These are phyloP conservation scores for Colletotrichum magnum DNA, from an alignment of 2,329 filamentous ascomycete species.

Conservation along the genomic window DNA sequence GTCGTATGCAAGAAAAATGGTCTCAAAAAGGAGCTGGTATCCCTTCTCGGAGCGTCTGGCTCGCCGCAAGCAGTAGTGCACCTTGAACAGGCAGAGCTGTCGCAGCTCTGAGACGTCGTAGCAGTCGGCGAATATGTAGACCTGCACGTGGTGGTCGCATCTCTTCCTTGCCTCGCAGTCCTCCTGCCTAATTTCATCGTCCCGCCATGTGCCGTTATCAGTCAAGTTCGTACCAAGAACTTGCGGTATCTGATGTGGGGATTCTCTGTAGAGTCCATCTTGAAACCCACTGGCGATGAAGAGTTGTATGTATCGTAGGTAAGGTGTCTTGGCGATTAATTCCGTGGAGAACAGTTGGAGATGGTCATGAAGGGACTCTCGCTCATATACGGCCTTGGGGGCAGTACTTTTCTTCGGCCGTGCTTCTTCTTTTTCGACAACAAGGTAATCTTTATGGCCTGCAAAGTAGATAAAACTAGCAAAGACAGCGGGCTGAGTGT, in stretches of 20 bases:
- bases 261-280: too few species aligned
- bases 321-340: background rate
- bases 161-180: background rate
- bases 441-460: too few species aligned
- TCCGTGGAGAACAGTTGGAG: background rate
- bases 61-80: background rate
- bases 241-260: too few species aligned
- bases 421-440: background rate
- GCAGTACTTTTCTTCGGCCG: too few species aligned
- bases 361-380: background rate
- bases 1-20: background rate
- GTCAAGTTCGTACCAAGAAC: too few species aligned
- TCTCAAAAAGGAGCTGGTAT: background rate
- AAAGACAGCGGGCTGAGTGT: background rate
- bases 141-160: slow-evolving; percentile 5
- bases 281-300: background rate
- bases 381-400: background rate
- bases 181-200: background rate
- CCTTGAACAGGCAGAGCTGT: background rate
- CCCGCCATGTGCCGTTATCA: too few species aligned
- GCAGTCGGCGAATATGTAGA: slow-evolving; percentile 21
- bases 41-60: background rate
- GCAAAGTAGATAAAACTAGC: slow-evolving; percentile 7
- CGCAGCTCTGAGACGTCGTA: slow-evolving; percentile 7
- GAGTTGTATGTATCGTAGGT: slow-evolving; percentile 1